A percentile compares a stretch with the other conserved stretches of the same genome.
Conservation (phyloP, 805 yeast genomes). For the Priceomyces carsonii region DNA sequence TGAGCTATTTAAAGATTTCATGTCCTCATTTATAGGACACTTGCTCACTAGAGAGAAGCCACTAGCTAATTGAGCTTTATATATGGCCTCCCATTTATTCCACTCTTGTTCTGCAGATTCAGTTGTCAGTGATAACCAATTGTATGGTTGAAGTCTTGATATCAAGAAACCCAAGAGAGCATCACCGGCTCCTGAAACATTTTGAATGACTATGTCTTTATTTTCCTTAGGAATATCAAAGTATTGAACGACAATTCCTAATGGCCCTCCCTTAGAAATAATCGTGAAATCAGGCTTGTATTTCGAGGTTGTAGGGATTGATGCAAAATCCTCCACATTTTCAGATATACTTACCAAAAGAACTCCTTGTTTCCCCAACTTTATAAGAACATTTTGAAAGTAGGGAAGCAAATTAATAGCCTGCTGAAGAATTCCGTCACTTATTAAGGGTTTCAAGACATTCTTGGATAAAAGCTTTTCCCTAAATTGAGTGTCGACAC, state of each 20-base stretch:
- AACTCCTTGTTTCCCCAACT: constrained; percentile 69
- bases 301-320: constrained; percentile 32
- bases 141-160: constrained; percentile 23
- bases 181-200: constrained; percentile 92
- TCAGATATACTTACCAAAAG: constrained; percentile 39
- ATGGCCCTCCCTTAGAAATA: constrained; percentile 21
- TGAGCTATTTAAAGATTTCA: too few species aligned
- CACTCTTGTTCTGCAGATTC: constrained; percentile 34
- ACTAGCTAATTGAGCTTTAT: constrained; percentile 42
- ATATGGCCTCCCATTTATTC: constrained; percentile 34
- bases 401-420: constrained; percentile 74
- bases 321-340: constrained; percentile 28
- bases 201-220: constrained; percentile 39
- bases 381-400: constrained; percentile 63
- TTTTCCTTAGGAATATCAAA: constrained; percentile 45
- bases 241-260: constrained; percentile 66
- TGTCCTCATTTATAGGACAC: constrained; percentile 27
- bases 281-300: constrained; percentile 24
- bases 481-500: constrained; percentile 47
- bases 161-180: constrained; percentile 67
- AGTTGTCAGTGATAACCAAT: constrained; percentile 28
- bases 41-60: constrained; percentile 26
- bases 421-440: constrained; percentile 59
- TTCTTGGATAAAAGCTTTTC: constrained; percentile 39
- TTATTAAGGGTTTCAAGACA: constrained; percentile 24